Conservation (phyloP, 768 basidiomycete species). For the Sporobolomyces phaffii region DNA sequence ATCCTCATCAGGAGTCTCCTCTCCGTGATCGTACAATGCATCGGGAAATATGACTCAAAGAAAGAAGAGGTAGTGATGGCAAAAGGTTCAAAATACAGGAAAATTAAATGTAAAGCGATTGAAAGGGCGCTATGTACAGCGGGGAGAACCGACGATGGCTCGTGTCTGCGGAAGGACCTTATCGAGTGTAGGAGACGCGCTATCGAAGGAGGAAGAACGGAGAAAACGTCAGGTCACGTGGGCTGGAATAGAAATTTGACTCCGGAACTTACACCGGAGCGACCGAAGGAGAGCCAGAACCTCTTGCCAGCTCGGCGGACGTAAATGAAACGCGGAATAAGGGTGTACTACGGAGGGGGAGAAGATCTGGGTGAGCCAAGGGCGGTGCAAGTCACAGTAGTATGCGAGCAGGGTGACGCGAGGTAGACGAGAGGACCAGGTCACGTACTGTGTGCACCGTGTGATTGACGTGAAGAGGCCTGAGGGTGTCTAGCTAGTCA, state of each 20-base stretch:
- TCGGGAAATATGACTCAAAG: neutral
- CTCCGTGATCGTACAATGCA: too few species aligned
- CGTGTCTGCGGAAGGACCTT: too few species aligned
- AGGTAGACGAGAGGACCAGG: neutral
- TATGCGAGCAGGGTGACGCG: too few species aligned
- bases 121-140: too few species aligned
- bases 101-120: too few species aligned
- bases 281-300: slow-evolving; percentile 4
- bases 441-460: slow-evolving; percentile 1
- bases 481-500: too few species aligned
- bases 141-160: too few species aligned
- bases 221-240: neutral
- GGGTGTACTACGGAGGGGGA: slow-evolving; percentile 7
- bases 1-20: too few species aligned
- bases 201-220: neutral
- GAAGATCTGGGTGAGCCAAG: neutral
- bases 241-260: neutral
- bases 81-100: too few species aligned
- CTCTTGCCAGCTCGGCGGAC: slow-evolving; percentile 3
- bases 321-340: slow-evolving; percentile 21
- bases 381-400: too few species aligned
- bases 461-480: slow-evolving; percentile 15
- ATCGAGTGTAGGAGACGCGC: slow-evolving; percentile 5
- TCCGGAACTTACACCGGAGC: slow-evolving; percentile 9
- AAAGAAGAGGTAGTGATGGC: neutral